A percentile compares a stretch with the other conserved stretches of the same genome.
Evolutionary conservation across 108 stramenopile genomes (phyloP).

Genomic region (Parietichytrium sp.): DNA sequence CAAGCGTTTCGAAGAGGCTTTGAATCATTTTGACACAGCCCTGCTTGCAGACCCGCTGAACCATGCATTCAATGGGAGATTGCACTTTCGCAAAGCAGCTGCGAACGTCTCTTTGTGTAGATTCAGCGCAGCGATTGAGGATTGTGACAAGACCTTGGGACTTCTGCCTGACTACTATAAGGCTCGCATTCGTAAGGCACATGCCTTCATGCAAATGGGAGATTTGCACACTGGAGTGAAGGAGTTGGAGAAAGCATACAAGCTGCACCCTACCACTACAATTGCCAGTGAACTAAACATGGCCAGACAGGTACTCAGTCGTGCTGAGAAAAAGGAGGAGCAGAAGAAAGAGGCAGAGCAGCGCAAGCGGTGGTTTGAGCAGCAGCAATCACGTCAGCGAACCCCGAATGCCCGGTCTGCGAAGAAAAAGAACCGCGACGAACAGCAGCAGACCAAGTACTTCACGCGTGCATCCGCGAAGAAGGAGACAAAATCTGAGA

Average conservation of each 20-base stretch:
- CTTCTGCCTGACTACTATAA: conserved; percentile 2
- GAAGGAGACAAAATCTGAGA: not conserved
- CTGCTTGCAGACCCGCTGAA: not conserved
- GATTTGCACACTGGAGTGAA: conserved; percentile 5
- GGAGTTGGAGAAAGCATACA: not conserved
- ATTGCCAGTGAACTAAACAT: not conserved
- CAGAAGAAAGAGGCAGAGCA: not conserved
- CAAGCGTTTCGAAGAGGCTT: not conserved
- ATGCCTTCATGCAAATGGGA: conserved; percentile 25
- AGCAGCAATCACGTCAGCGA: not conserved
- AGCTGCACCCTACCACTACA: not conserved
- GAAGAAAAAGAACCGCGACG: not conserved
- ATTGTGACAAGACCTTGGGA: conserved; percentile 1
- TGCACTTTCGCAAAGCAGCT: not conserved
- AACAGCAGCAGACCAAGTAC: not conserved
- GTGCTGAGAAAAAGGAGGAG: not conserved
- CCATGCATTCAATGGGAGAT: not conserved
- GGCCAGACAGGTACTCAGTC: not conserved
- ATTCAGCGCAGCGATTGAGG: conserved; percentile 2
- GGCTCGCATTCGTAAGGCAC: conserved; percentile 5
- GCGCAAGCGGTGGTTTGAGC: not conserved
- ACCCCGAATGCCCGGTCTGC: not conserved
- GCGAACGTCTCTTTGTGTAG: not conserved
- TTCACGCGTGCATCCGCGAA: not conserved
- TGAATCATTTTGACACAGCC: not conserved